Conservation (phyloP, 345 rosid species). For the Camelina laxa region DNA sequence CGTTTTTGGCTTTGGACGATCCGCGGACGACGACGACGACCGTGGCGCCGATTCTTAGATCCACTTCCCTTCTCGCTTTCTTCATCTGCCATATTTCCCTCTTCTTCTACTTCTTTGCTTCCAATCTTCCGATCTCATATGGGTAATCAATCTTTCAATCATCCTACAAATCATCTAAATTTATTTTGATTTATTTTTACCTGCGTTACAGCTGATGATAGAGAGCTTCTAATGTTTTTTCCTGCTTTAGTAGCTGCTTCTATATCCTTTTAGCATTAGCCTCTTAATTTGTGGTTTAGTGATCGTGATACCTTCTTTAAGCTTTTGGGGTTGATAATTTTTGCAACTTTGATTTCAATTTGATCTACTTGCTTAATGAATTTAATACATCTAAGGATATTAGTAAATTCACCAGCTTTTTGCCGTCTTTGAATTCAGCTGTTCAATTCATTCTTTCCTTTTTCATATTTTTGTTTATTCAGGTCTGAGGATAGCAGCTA, state of each 20-base stretch:
- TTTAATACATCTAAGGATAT: not conserved
- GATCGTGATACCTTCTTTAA: not conserved
- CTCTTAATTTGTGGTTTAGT: no score
- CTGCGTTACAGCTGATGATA: not conserved
- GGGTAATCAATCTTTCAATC: slow-evolving; percentile 46
- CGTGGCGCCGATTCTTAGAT: slow-evolving; percentile 56
- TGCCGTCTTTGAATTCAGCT: slow-evolving; percentile 1
- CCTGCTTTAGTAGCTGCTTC: not conserved
- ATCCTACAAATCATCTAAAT: slow-evolving; percentile 9
- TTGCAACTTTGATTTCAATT: slow-evolving; percentile 6
- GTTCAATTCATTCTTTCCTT: slow-evolving; percentile 2
- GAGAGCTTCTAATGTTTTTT: not conserved
- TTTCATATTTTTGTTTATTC: no score
- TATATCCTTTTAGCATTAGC: not conserved
- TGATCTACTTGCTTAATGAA: slow-evolving; percentile 3
- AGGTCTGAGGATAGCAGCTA: slow-evolving; percentile 76
- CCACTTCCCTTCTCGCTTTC: slow-evolving; percentile 40
- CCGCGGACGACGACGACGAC: slow-evolving; percentile 39
- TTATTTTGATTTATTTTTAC: not conserved
- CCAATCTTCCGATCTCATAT: slow-evolving; percentile 50
- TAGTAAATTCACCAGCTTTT: not conserved
- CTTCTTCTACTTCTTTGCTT: slow-evolving; percentile 33
- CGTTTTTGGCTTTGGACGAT: slow-evolving; percentile 13
- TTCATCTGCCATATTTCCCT: slow-evolving; percentile 45
- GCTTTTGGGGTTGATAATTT: slow-evolving; percentile 6